Conservation (phyloP, 805 yeast species). For the Pichia insulana region DNA sequence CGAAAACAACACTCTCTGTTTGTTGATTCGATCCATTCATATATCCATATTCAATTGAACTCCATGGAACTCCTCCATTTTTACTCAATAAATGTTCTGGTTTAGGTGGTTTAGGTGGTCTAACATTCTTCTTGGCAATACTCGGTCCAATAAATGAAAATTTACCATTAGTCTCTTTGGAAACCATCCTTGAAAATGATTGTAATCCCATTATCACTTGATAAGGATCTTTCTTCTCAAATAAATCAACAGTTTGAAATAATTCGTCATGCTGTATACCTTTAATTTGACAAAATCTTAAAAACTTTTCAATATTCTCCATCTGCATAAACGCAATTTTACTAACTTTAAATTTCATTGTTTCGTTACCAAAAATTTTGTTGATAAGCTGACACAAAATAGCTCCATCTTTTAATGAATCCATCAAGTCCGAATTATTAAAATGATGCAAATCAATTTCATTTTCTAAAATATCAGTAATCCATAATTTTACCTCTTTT, state of each 20-base stretch:
- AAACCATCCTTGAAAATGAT: constrained; percentile 63
- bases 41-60: constrained; percentile 50
- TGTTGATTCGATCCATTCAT: constrained; percentile 49
- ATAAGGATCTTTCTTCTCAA: constrained; percentile 66
- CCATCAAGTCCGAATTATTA: constrained; percentile 37
- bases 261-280: constrained; percentile 78
- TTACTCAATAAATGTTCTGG: constrained; percentile 36
- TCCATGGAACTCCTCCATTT: constrained; percentile 37
- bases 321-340: constrained; percentile 72
- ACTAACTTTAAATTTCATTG: constrained; percentile 46
- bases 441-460: constrained; percentile 16
- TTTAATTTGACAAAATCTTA: constrained; percentile 48
- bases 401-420: constrained; percentile 53
- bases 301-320: constrained; percentile 76
- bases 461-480: constrained; percentile 31
- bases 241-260: constrained; percentile 72
- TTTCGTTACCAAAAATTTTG: constrained; percentile 30
- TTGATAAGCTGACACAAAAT: constrained; percentile 41
- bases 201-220: constrained; percentile 68
- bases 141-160: constrained; percentile 53
- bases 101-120: constrained; percentile 45
- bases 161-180: constrained; percentile 39
- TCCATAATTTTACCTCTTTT: constrained; percentile 41
- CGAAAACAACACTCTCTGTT: constrained; percentile 46
- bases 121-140: constrained; percentile 38